These are phyloP conservation scores for Coemansia sp. DNA, from an alignment of 192 early-diverging fungal genomes.

Conservation along the genomic window DNA sequence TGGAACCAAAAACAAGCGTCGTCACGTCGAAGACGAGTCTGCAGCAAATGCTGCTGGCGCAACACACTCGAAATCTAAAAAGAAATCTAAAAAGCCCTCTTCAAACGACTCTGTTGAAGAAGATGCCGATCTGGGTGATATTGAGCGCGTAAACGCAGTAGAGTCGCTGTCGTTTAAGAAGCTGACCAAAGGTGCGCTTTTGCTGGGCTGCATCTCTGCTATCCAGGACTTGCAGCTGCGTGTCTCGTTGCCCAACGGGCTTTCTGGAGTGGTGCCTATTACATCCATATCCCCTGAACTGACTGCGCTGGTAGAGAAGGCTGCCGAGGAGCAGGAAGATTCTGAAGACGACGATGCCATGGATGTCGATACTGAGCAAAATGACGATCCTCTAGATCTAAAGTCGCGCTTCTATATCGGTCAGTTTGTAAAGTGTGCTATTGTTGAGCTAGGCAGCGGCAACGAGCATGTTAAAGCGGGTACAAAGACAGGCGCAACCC, in stretches of 20 bases:
- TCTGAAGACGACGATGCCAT: slow-evolving; percentile 52
- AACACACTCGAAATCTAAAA: slow-evolving; percentile 40
- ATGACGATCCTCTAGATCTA: slow-evolving; percentile 69
- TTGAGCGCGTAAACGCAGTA: slow-evolving; percentile 26
- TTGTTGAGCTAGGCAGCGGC: slow-evolving; percentile 59
- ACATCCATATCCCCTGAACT: slow-evolving; percentile 80
- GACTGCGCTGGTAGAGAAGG: slow-evolving; percentile 68
- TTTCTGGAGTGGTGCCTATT: slow-evolving; percentile 81
- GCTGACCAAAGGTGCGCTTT: slow-evolving; percentile 68
- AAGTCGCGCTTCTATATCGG: slow-evolving; percentile 72
- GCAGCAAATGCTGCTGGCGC: neutral
- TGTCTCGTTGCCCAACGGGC: slow-evolving; percentile 81
- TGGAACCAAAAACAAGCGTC: slow-evolving; percentile 62
- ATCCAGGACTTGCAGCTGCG: slow-evolving; percentile 81
- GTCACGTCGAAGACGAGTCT: slow-evolving; percentile 47
- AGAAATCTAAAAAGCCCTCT: slow-evolving; percentile 17
- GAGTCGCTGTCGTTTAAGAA: slow-evolving; percentile 56
- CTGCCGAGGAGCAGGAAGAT: slow-evolving; percentile 62
- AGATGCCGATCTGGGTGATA: slow-evolving; percentile 16
- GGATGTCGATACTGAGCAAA: slow-evolving; percentile 33
- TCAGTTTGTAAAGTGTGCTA: slow-evolving; percentile 76
- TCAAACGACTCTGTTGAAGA: neutral
- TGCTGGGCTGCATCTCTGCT: slow-evolving; percentile 76
- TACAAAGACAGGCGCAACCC: neutral
- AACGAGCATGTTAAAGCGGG: slow-evolving; percentile 52